Evolutionary conservation across 192 early-diverging fungal genomes (phyloP).

Genomic region (Coemansia sp.): DNA sequence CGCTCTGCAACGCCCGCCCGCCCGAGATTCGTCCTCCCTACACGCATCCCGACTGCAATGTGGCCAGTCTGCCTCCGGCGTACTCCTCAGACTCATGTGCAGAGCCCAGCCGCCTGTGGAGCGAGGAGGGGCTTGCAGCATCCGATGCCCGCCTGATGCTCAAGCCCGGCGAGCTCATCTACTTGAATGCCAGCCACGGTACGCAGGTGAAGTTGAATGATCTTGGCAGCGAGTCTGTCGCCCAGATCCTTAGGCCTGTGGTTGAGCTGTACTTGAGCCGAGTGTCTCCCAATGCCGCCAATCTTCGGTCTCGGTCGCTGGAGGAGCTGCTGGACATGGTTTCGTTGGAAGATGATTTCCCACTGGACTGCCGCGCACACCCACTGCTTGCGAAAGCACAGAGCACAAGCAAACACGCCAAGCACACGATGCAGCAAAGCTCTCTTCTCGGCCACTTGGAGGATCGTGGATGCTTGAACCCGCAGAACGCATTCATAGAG

Average conservation of each 20-base stretch:
- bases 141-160: constrained; percentile 31
- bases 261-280: background rate
- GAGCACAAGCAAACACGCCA: constrained; percentile 1
- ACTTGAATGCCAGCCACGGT: background rate
- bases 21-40: constrained; percentile 26
- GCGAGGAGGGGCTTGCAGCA: constrained; percentile 24
- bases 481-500: constrained; percentile 66
- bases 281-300: background rate
- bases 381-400: constrained; percentile 1
- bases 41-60: constrained; percentile 49
- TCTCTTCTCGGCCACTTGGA: constrained; percentile 82
- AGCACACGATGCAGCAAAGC: constrained; percentile 62
- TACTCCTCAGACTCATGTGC: constrained; percentile 5
- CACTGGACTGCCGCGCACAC: constrained; percentile 12
- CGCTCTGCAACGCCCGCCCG: constrained; percentile 66
- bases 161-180: constrained; percentile 24
- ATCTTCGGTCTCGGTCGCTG: background rate
- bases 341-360: constrained; percentile 16
- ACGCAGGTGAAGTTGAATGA: background rate
- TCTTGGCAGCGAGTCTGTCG: background rate
- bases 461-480: constrained; percentile 58
- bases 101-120: constrained; percentile 13
- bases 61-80: constrained; percentile 12
- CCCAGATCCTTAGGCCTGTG: background rate
- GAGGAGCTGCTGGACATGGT: constrained; percentile 21